Evolutionary conservation across 164 flowering plant genomes (phyloP).

Genomic region (Sedum album): DNA sequence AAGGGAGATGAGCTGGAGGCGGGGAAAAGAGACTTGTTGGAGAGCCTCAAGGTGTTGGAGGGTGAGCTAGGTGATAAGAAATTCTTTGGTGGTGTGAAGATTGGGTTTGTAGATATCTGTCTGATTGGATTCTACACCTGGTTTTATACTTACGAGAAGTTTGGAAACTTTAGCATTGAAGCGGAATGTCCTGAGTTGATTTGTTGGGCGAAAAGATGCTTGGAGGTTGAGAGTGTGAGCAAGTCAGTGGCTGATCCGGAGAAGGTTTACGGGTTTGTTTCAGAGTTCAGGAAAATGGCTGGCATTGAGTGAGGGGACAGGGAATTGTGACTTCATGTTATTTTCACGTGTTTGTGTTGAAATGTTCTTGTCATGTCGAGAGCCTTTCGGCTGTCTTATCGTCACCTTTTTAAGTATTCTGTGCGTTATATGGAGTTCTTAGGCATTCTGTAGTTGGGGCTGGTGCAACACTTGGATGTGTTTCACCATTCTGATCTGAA

Average conservation of each 20-base stretch:
- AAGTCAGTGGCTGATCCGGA: constrained; percentile 7
- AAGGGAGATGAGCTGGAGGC: constrained; percentile 8
- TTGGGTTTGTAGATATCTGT: constrained; percentile 7
- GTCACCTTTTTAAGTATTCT: not conserved
- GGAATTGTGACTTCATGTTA: too few species aligned
- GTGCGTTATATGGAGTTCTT: not conserved
- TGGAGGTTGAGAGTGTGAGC: constrained; percentile 7
- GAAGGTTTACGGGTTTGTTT: not conserved
- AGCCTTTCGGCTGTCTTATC: not conserved
- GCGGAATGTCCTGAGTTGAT: constrained; percentile 5
- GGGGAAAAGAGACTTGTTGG: not conserved
- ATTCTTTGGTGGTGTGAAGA: not conserved
- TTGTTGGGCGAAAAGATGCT: constrained; percentile 4
- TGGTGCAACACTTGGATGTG: too few species aligned
- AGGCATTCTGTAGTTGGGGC: too few species aligned
- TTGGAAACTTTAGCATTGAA: too few species aligned
- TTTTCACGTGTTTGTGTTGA: too few species aligned
- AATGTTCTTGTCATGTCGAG: too few species aligned
- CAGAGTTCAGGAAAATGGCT: not conserved
- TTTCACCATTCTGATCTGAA: too few species aligned
- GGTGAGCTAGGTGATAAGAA: constrained; percentile 5
- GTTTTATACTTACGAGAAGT: too few species aligned
- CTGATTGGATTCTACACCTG: not conserved
- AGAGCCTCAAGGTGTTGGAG: not conserved
- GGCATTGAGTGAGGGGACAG: not conserved